These are phyloP conservation scores for Melaleuca alternifolia DNA, from an alignment of 345 rosid genomes.

Conservation along the genomic window DNA sequence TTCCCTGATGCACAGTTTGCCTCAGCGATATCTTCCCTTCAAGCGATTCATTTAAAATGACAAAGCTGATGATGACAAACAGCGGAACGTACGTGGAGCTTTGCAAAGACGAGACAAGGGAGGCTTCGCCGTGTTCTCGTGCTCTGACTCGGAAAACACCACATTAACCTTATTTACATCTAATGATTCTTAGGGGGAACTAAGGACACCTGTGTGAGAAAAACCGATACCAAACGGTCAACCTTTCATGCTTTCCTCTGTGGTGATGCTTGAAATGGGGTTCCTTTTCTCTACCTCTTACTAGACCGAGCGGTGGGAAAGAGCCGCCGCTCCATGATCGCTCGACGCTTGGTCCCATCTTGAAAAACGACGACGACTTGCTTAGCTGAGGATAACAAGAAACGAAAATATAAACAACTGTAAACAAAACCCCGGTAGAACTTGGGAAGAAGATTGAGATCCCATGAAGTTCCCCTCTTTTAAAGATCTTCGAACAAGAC, in stretches of 20 bases:
- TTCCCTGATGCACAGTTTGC: neutral
- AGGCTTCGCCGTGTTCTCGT: neutral
- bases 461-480: neutral
- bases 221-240: neutral
- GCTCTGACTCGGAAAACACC: neutral
- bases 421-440: neutral
- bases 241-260: neutral
- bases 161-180: neutral
- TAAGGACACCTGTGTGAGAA: too few relatives aligned
- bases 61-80: neutral
- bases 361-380: neutral
- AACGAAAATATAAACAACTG: neutral
- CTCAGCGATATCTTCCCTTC: too few relatives aligned
- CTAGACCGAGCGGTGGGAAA: neutral
- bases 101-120: neutral
- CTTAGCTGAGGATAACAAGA: neutral
- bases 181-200: neutral
- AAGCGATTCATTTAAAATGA: too few relatives aligned
- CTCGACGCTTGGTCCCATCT: neutral
- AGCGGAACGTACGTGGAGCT: neutral
- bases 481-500: neutral
- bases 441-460: neutral
- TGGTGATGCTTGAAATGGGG: neutral
- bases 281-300: neutral
- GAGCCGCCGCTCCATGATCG: neutral